Conservation (phyloP, 148 eudicot species). For the Arbutus unedo region DNA sequence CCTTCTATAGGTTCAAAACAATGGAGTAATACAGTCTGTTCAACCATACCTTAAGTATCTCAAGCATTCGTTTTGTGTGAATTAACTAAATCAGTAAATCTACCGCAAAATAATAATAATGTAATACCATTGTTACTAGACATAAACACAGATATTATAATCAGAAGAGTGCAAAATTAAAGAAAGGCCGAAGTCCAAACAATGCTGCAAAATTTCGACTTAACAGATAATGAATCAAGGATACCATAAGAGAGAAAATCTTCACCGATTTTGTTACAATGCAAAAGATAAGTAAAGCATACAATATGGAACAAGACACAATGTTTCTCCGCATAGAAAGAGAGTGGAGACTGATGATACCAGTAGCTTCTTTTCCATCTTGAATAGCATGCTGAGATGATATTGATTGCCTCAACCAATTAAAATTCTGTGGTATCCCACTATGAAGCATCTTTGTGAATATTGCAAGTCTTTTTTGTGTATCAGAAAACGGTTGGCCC, state of each 20-base stretch:
- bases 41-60: not conserved
- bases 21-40: not conserved
- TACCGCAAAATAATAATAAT: not conserved
- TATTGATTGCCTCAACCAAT: conserved; percentile 39
- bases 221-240: not conserved
- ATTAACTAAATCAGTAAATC: not conserved
- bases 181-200: not conserved
- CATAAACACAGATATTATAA: not conserved
- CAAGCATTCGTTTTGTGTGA: not conserved
- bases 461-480: conserved; percentile 62
- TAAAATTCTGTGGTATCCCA: conserved; percentile 64
- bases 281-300: conserved; percentile 4
- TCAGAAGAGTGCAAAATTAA: not conserved
- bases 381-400: conserved; percentile 24
- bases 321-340: not conserved
- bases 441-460: conserved; percentile 82
- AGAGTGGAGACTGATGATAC: conserved; percentile 33
- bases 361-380: conserved; percentile 38
- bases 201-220: conserved; percentile 3
- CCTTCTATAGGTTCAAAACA: not conserved
- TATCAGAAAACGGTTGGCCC: conserved; percentile 56
- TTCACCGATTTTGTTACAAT: conserved; percentile 4
- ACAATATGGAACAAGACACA: not conserved
- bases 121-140: not conserved
- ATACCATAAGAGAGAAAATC: not conserved